Base-by-base conservation (phyloP, 2,329 filamentous ascomycete genomes). In the Botrytis squamosa region DNA sequence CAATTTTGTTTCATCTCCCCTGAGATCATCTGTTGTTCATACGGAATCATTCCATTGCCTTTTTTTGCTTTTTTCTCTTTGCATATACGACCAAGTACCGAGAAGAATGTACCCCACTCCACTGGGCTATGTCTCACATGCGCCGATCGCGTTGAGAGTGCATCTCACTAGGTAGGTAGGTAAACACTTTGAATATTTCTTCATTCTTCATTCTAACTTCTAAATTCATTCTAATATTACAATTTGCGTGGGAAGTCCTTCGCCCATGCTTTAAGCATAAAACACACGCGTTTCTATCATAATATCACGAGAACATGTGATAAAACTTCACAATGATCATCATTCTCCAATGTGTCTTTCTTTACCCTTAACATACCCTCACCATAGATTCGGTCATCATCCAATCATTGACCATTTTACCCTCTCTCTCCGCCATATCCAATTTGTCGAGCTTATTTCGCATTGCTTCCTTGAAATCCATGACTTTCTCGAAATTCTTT, bases 181-280 rank as follows among this genome's bases (percentile, higher is more conserved):
- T 67, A 25, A 52, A 52, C 12, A 52, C 36, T 69, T 42, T 12
- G 18, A 29, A n/a, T 46, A 69, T 59, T 40, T 25, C 44, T 65
- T 52, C 16, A 8, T 52, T 29, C 25, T 57, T 52, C 16, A 8
- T 52, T 29, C 25, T 57, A 57, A 57, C 52, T 57, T 57, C 25
- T 38, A 49, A 40, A 49, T 71, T 29, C 38, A 25, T 71, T 64
- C 29, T 64, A 63, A 38, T 65, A 49, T 64, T 65, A 55, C 36
- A 71, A 36, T 7, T 65, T 60, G 52, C 46, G 36, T 71, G 44
- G 66, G n/a, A 69, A 44, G 38, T 59, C 67, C 67, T 49, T 20
- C n/a, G n/a, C n/a, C 44, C 46, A 40, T 71, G 18, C 49, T 59
- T 38, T 22, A 57, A 25, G 63, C 38, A 65, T 5, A 69, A 55